These are phyloP conservation scores for Tolypocladium inflatum DNA, from an alignment of 2,329 filamentous ascomycete species.

Conservation along the genomic window DNA sequence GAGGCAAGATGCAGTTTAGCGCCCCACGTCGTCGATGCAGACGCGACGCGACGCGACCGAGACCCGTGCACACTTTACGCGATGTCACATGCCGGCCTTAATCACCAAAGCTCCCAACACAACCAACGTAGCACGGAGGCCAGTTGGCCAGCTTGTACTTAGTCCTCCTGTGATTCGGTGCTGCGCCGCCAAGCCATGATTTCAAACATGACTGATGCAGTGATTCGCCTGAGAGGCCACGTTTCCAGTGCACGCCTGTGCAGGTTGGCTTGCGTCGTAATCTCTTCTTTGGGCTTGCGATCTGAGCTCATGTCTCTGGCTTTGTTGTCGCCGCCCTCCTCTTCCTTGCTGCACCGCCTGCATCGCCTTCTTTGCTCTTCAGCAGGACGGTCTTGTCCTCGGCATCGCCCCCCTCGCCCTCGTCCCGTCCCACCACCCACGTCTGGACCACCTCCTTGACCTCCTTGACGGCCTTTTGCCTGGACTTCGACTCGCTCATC, in stretches of 20 bases:
- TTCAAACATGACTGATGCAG: neutral
- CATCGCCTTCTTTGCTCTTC: neutral
- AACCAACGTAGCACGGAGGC: neutral
- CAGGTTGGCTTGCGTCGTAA: neutral
- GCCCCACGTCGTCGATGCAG: neutral
- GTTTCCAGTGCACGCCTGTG: neutral
- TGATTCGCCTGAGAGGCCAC: neutral
- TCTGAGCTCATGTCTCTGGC: neutral
- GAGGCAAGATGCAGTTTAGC: neutral
- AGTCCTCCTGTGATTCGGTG: neutral
- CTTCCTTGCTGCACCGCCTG: conserved; percentile 12
- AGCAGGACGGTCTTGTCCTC: conserved; percentile 4
- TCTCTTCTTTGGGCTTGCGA: neutral
- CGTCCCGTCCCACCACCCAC: conserved; percentile 50
- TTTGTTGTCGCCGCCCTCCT: conserved; percentile 9
- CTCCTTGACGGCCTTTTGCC: conserved; percentile 51
- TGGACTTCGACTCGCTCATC: conserved; percentile 56
- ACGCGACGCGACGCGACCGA: conserved; percentile 4
- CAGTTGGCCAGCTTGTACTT: neutral
- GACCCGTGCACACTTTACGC: conserved; percentile 5
- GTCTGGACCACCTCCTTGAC: conserved; percentile 61
- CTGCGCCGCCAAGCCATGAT: neutral
- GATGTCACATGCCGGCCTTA: conserved; percentile 4
- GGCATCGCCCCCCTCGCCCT: conserved; percentile 11
- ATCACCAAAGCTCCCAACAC: neutral